Evolutionary conservation across 116 monocot species (phyloP).

Genomic region (Iris pallida): DNA sequence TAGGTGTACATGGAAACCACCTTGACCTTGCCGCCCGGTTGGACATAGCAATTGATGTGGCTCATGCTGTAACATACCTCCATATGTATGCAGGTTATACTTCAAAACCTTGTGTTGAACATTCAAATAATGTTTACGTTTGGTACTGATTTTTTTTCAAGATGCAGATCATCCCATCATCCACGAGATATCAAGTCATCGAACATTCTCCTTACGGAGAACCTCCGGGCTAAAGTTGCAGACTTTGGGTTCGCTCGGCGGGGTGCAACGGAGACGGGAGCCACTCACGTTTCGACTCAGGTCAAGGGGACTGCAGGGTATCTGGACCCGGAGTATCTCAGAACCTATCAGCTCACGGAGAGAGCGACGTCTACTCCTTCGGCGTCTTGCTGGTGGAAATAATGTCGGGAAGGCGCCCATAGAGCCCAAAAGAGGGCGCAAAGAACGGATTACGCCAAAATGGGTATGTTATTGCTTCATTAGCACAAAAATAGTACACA

Average conservation of each 20-base stretch:
- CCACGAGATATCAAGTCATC: conserved; percentile 83
- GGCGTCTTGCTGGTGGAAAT: conserved; percentile 79
- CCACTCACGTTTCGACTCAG: conserved; percentile 76
- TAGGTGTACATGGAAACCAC: conserved; percentile 35
- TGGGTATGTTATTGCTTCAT: conserved; percentile 40
- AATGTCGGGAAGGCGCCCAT: conserved; percentile 56
- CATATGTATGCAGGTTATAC: conserved; percentile 74
- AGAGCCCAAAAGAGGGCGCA: conserved; percentile 46
- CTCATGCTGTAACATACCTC: conserved; percentile 83
- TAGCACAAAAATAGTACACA: no score
- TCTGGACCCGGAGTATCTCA: conserved; percentile 81
- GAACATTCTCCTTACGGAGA: conserved; percentile 82
- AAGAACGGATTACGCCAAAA: conserved; percentile 53
- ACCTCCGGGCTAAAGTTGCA: conserved; percentile 77
- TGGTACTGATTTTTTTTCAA: no score
- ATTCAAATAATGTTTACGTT: background rate
- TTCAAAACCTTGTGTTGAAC: background rate
- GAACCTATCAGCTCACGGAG: conserved; percentile 73
- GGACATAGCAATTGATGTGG: conserved; percentile 72
- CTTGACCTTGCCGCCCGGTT: conserved; percentile 57
- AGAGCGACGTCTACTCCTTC: conserved; percentile 88
- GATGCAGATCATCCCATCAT: conserved; percentile 88
- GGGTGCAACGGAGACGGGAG: conserved; percentile 37
- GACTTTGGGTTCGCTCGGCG: conserved; percentile 88
- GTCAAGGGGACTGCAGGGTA: conserved; percentile 95